Percentiles rank a stretch among this genome's conserved stretches.
Evolutionary conservation across 345 rosid genomes (phyloP).

Genomic region (Lenwebbia sp.): DNA sequence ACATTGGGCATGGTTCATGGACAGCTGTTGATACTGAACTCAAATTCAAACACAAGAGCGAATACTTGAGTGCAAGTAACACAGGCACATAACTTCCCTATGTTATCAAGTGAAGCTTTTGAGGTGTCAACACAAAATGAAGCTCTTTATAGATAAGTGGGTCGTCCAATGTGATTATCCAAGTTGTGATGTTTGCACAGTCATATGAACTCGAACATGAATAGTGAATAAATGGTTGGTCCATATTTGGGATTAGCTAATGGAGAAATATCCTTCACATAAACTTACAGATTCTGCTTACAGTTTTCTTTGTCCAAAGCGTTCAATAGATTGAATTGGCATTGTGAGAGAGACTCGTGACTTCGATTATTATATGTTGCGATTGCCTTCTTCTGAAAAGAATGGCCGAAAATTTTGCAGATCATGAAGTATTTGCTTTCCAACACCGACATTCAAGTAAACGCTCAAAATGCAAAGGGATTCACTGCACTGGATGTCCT

Average conservation of each 20-base stretch:
- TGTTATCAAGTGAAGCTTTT: neutral
- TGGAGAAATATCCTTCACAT: neutral
- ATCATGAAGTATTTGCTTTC: conserved; percentile 4
- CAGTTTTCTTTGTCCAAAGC: neutral
- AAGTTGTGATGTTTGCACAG: neutral
- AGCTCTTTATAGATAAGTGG: neutral
- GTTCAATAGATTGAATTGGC: neutral
- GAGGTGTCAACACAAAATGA: neutral
- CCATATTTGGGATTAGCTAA: neutral
- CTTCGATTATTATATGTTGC: neutral
- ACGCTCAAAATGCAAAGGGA: conserved; percentile 8
- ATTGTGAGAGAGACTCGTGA: neutral
- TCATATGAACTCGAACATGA: neutral
- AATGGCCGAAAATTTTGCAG: conserved; percentile 2
- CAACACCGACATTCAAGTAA: conserved; percentile 2
- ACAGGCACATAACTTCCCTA: neutral
- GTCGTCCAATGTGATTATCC: neutral
- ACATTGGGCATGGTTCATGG: neutral
- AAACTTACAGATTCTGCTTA: neutral
- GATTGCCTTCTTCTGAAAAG: neutral
- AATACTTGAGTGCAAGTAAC: neutral
- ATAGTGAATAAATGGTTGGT: neutral
- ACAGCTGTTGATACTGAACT: neutral
- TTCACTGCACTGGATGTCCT: conserved; percentile 9
- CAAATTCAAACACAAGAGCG: neutral